Percentiles rank a stretch among this genome's conserved stretches.
Evolutionary conservation across 768 basidiomycete genomes (phyloP).

Genomic region (Heimioporus sp.): DNA sequence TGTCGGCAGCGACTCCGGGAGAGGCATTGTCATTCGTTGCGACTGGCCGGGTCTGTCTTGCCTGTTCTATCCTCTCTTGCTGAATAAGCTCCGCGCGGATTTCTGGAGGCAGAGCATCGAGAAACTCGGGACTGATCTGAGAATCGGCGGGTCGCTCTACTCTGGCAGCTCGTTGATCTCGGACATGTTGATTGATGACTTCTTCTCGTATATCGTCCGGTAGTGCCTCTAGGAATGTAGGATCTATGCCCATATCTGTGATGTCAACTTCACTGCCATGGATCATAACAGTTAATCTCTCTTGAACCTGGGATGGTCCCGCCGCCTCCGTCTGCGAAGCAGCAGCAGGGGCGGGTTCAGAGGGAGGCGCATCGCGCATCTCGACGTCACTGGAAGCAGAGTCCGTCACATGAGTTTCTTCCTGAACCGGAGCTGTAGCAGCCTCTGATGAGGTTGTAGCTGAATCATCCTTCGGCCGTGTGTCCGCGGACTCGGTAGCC

Average conservation of each 20-base stretch:
- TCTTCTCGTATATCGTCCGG: conserved; percentile 99
- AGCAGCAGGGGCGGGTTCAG: conserved; percentile 18
- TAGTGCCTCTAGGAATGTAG: conserved; percentile 94
- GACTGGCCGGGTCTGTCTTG: conserved; percentile 46
- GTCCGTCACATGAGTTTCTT: conserved; percentile 31
- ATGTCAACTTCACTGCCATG: conserved; percentile 95
- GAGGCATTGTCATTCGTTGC: conserved; percentile 27
- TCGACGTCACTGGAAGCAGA: conserved; percentile 41
- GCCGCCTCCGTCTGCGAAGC: conserved; percentile 16
- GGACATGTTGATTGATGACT: conserved; percentile 94
- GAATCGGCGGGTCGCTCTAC: conserved; percentile 76
- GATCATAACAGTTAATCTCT: conserved; percentile 85
- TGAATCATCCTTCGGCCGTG: conserved; percentile 13
- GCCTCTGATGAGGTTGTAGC: conserved; percentile 11
- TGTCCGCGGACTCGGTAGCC: conserved; percentile 30
- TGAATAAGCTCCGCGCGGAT: conserved; percentile 96
- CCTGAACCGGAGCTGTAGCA: conserved; percentile 6
- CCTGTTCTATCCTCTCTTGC: conserved; percentile 85
- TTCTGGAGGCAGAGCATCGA: conserved; percentile 94
- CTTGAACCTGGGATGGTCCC: conserved; percentile 39
- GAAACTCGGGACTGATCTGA: conserved; percentile 91
- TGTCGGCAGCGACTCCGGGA: conserved; percentile 56
- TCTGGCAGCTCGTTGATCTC: conserved; percentile 81
- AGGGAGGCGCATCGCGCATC: conserved; percentile 42
- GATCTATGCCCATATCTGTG: conserved; percentile 97